phyloP scores from a whole-genome alignment of 768 basidiomycete species.

The Pilatotrama ljubarskyi region DNA sequence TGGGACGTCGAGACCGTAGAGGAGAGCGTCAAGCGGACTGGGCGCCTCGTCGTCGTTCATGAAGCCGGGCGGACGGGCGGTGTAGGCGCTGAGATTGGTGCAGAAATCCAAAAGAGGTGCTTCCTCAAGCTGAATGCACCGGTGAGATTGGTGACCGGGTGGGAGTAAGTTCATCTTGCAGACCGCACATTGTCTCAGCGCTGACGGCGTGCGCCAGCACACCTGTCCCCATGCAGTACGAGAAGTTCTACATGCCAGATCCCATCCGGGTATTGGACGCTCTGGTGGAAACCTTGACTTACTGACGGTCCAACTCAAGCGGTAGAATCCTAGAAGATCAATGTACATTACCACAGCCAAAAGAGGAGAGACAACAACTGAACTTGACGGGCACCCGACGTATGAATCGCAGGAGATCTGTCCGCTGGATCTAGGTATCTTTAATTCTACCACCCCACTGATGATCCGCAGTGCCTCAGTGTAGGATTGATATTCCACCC shows the following conservation, averaged over 20 bases:
- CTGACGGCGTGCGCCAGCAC: conserved; percentile 45
- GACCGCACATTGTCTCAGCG: not conserved
- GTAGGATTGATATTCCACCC: no score
- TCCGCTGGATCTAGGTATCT: no score
- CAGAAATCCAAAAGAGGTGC: conserved; percentile 84
- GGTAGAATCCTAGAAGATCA: not conserved
- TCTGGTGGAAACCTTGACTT: conserved; percentile 78
- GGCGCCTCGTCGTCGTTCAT: conserved; percentile 85
- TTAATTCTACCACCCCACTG: no score
- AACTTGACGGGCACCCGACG: no score
- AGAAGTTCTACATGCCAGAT: conserved; percentile 93
- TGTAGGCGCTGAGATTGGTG: conserved; percentile 90
- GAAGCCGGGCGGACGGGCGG: conserved; percentile 89
- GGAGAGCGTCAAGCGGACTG: conserved; percentile 83
- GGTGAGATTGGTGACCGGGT: conserved; percentile 82
- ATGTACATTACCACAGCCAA: conserved; percentile 6
- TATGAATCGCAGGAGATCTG: no score
- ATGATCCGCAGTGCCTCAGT: no score
- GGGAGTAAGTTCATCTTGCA: conserved; percentile 73
- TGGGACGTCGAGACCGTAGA: conserved; percentile 83
- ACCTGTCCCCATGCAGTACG: conserved; percentile 82
- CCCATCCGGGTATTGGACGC: conserved; percentile 80
- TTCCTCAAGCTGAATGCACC: conserved; percentile 90
- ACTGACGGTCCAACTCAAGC: conserved; percentile 37
- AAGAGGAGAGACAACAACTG: not conserved